Evolutionary conservation across 1,284 basidiomycete genomes (phyloP).

Genomic region (Sporisorium exsertum): DNA sequence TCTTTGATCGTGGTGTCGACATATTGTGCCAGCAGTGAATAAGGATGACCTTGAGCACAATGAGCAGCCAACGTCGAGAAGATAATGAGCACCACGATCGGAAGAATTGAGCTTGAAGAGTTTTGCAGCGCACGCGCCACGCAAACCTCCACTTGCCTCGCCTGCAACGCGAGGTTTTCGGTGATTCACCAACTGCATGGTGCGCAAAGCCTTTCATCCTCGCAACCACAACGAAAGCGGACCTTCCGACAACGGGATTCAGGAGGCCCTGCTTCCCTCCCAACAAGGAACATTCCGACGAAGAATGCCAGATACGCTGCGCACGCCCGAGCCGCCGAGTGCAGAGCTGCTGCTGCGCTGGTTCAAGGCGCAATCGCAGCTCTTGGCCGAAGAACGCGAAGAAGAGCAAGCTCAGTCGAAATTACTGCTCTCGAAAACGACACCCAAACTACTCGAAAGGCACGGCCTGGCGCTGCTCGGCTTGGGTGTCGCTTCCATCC

Average conservation of each 20-base stretch:
- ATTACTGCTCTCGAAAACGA: slow-evolving; percentile 83
- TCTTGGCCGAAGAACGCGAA: slow-evolving; percentile 80
- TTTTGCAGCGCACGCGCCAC: slow-evolving; percentile 9
- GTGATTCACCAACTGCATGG: slow-evolving; percentile 8
- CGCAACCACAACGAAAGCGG: not conserved
- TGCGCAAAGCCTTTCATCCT: not conserved
- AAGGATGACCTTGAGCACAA: too few relatives aligned
- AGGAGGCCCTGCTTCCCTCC: slow-evolving; percentile 16
- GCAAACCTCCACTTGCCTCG: slow-evolving; percentile 6
- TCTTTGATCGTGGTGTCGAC: too few relatives aligned
- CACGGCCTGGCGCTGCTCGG: slow-evolving; percentile 84
- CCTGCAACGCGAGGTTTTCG: not conserved
- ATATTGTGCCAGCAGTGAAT: too few relatives aligned
- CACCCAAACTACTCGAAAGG: slow-evolving; percentile 85
- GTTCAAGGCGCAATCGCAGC: slow-evolving; percentile 77
- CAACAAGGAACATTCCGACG: slow-evolving; percentile 10
- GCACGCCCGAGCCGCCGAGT: slow-evolving; percentile 38
- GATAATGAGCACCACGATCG: not conserved
- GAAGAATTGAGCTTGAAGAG: not conserved
- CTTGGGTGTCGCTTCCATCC: slow-evolving; percentile 78
- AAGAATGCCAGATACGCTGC: slow-evolving; percentile 13
- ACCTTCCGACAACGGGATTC: not conserved
- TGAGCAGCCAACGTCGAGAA: not conserved
- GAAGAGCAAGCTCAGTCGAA: slow-evolving; percentile 85
- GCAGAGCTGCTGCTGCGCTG: slow-evolving; percentile 72